A percentile compares a stretch with the other conserved stretches of the same genome.
Conservation (phyloP, 768 basidiomycete species). For the Rhodotorula graminis region DNA sequence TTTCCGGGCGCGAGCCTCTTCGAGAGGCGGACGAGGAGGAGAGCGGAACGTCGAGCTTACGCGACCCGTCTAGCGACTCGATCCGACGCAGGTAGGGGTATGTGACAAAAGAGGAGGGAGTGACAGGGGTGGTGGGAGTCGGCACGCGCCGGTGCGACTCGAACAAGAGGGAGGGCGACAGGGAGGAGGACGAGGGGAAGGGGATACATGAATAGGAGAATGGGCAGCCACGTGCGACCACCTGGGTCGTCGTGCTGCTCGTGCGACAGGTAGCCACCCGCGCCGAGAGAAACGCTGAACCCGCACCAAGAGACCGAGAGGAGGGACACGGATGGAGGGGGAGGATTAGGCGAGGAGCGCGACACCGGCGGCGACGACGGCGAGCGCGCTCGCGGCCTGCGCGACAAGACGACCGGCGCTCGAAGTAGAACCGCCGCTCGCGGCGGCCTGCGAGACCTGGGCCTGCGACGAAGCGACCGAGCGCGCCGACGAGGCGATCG, state of each 20-base stretch:
- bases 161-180: neutral
- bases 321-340: too few species aligned
- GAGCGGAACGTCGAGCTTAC: neutral
- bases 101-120: neutral
- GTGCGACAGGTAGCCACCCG: neutral
- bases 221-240: neutral
- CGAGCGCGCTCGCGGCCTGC: neutral
- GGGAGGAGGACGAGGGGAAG: neutral
- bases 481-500: slow-evolving; percentile 12
- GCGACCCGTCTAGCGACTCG: too few species aligned
- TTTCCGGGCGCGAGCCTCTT: too few species aligned
- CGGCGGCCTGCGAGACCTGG: neutral
- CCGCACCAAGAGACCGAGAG: neutral
- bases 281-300: neutral
- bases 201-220: neutral
- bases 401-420: neutral
- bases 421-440: neutral
- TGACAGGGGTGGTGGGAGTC: neutral
- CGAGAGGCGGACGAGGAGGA: too few species aligned
- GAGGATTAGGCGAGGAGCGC: neutral
- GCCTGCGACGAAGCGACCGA: neutral
- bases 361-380: neutral
- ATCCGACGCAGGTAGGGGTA: neutral
- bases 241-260: neutral
- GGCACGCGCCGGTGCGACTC: neutral